A percentile compares a stretch with the other conserved stretches of the same genome.
Evolutionary conservation across 2,329 filamentous ascomycete genomes (phyloP).

Genomic region (Albifimbria verrucaria): DNA sequence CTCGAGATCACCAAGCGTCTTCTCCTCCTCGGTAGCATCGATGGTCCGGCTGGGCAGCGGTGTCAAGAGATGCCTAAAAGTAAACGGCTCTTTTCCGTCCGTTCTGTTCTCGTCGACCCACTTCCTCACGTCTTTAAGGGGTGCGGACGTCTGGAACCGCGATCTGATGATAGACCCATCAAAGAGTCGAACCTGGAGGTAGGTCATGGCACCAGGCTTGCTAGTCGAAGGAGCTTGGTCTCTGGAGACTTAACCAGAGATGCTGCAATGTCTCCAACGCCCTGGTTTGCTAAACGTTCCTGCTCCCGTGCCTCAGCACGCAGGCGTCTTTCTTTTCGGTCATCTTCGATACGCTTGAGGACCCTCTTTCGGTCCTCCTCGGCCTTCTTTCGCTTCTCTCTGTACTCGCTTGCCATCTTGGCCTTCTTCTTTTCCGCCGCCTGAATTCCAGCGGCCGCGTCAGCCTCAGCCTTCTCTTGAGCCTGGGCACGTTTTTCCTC

Average conservation of each 20-base stretch:
- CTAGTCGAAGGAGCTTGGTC: slow-evolving; percentile 26
- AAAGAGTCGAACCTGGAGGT: slow-evolving; percentile 76
- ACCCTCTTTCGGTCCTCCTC: slow-evolving; percentile 69
- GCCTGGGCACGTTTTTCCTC: slow-evolving; percentile 48
- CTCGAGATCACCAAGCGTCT: slow-evolving; percentile 65
- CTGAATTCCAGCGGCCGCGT: slow-evolving; percentile 32
- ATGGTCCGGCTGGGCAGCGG: slow-evolving; percentile 74
- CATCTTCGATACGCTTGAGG: slow-evolving; percentile 71
- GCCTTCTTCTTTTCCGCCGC: slow-evolving; percentile 30
- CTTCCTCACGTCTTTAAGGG: slow-evolving; percentile 65
- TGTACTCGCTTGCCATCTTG: slow-evolving; percentile 52
- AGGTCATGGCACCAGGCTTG: slow-evolving; percentile 30
- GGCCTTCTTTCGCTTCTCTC: slow-evolving; percentile 62
- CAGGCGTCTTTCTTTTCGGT: slow-evolving; percentile 65
- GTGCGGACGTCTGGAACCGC: slow-evolving; percentile 63
- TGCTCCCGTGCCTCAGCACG: slow-evolving; percentile 49
- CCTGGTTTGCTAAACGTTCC: slow-evolving; percentile 27
- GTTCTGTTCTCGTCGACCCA: slow-evolving; percentile 70
- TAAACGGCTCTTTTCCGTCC: slow-evolving; percentile 64
- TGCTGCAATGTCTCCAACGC: slow-evolving; percentile 24
- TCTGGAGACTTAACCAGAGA: slow-evolving; percentile 27
- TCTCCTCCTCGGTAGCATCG: slow-evolving; percentile 69
- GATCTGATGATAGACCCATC: slow-evolving; percentile 78
- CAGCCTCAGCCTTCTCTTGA: slow-evolving; percentile 42
- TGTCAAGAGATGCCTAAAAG: slow-evolving; percentile 78